These are phyloP conservation scores for Bruguiera sexangula DNA, from an alignment of 345 rosid genomes.

Conservation along the genomic window DNA sequence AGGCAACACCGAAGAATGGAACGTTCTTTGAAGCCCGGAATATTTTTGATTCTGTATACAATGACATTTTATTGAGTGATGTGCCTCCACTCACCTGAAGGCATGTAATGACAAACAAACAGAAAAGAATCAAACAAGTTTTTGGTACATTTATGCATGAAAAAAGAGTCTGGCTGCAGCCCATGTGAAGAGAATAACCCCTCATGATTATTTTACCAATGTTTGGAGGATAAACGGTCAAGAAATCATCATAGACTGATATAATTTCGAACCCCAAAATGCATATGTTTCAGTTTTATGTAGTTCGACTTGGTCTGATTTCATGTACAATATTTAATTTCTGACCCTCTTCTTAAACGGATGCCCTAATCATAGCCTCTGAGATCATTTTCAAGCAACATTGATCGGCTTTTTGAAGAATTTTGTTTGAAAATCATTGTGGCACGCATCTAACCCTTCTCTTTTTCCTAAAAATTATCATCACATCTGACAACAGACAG, in stretches of 20 bases:
- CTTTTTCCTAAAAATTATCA: too few relatives aligned
- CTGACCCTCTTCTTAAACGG: background rate
- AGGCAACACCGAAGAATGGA: background rate
- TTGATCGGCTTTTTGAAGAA: background rate
- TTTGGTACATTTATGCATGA: background rate
- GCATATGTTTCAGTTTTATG: background rate
- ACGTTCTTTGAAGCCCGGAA: slow-evolving; percentile 2
- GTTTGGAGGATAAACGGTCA: slow-evolving; percentile 17
- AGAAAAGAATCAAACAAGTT: background rate
- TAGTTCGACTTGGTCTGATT: background rate
- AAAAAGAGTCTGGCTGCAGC: slow-evolving; percentile 2
- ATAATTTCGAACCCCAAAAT: background rate
- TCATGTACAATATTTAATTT: background rate
- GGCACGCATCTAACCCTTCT: too few relatives aligned
- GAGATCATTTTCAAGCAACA: background rate
- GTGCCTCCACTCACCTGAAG: background rate
- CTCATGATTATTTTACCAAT: slow-evolving; percentile 12
- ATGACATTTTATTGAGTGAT: background rate
- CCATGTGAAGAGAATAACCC: slow-evolving; percentile 21
- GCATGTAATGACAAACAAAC: slow-evolving; percentile 14
- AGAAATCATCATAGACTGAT: slow-evolving; percentile 13
- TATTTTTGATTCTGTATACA: background rate
- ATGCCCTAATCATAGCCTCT: background rate
- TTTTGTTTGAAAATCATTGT: background rate
- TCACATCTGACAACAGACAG: too few relatives aligned